These are phyloP conservation scores for Xylariaceae sp. DNA, from an alignment of 2,329 filamentous ascomycete species.

Conservation along the genomic window DNA sequence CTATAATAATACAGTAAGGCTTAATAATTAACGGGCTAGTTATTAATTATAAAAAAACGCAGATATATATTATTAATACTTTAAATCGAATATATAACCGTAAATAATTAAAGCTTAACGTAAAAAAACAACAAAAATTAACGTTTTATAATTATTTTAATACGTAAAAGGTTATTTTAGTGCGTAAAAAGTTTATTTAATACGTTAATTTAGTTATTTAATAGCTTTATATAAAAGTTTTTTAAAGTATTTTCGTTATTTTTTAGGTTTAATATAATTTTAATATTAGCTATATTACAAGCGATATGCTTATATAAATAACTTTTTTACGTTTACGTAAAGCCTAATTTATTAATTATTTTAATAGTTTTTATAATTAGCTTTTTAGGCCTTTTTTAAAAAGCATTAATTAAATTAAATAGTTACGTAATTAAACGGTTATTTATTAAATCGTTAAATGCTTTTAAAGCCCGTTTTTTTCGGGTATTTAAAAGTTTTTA, in stretches of 20 bases:
- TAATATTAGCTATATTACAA: background rate
- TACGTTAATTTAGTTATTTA: background rate
- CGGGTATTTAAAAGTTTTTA: too few species aligned
- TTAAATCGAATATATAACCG: background rate
- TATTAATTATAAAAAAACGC: background rate
- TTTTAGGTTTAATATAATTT: background rate
- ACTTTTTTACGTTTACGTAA: background rate
- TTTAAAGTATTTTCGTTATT: background rate
- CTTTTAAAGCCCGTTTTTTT: too few species aligned
- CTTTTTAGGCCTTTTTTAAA: background rate
- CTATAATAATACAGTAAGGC: background rate
- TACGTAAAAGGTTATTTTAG: background rate
- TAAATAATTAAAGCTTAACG: too few species aligned
- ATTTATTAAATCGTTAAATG: background rate
- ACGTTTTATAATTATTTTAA: too few species aligned
- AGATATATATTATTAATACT: background rate
- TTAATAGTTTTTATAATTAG: background rate
- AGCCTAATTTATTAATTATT: background rate
- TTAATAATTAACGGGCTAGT: background rate
- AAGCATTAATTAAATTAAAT: background rate
- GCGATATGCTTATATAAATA: background rate
- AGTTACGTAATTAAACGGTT: background rate
- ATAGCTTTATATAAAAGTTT: too few species aligned
- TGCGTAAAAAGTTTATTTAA: background rate
- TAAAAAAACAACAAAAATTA: too few species aligned